Base-by-base conservation (phyloP, 768 basidiomycete species). In the Cyclocybe aegerita region DNA sequence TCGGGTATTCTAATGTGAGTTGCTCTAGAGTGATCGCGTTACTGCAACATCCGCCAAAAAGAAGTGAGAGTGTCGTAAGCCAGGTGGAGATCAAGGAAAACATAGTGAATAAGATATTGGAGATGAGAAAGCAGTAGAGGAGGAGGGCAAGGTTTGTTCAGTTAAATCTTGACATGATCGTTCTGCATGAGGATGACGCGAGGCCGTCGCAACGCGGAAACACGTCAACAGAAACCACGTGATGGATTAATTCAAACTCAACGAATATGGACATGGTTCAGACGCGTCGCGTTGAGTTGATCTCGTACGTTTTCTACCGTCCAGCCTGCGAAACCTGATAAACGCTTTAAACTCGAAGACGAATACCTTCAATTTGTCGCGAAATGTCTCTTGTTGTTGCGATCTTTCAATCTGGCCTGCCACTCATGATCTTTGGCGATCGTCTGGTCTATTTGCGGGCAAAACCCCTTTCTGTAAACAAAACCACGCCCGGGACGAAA, bases 31-130 rank as follows among this genome's bases (percentile, higher is more conserved):
- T 84, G 50, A 90, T 75, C 31, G 90, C 90, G 65, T 92, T 93
- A 60, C 88, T 90, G 60, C 94, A 97, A 68, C 94, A 97, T 1
- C 94, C 94, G 1, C 92, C 93, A 62, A 97, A 95, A 8, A 94
- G 80, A 15, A 94, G 72, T 1, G 82, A 71, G 17, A 95, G 65
- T 0, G 90, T 84, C 8, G 82, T 68, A 7, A 77, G 48, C 90
- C 88, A 93, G 52, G 46, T 55, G 12, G 61, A 58, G 7, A 65
- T 34, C 11, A 53, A 10, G 17, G 58, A 54, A 11, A 65, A 29
- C 57, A 63, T 60, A 11, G 46, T 16, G 35, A 41, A n/a, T 14
- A n/a, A 36, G 36, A 48, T 33, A 31, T 29, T 41, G 32, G 34
- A 4, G 16, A 45, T 15, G 35, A 40, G n/a, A 15, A 48, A 15